Evolutionary conservation across 768 basidiomycete species (phyloP).

Genomic region (Amyloporia xantha): DNA sequence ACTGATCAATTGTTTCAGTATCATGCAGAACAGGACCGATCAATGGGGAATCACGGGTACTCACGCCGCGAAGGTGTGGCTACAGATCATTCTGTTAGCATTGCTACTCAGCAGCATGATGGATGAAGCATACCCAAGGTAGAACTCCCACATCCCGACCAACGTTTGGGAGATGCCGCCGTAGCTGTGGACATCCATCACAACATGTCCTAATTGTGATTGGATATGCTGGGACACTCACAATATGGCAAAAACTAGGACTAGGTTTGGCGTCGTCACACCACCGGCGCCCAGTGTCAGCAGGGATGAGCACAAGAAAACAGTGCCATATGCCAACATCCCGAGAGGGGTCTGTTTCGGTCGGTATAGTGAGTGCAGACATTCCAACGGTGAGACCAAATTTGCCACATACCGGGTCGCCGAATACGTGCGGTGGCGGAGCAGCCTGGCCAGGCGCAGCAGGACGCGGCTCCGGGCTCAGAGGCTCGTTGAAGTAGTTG

Average conservation of each 20-base stretch:
- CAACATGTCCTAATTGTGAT: background rate
- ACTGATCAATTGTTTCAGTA: background rate
- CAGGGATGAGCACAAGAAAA: conserved; percentile 6
- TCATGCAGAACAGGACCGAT: background rate
- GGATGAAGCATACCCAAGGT: conserved; percentile 4
- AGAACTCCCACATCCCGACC: conserved; percentile 8
- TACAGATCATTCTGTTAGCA: background rate
- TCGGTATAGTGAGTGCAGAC: background rate
- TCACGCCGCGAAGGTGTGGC: conserved; percentile 4
- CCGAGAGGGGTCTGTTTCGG: conserved; percentile 5
- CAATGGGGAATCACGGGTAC: background rate
- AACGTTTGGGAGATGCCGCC: conserved; percentile 7
- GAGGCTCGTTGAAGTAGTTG: conserved; percentile 2
- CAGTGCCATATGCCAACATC: conserved; percentile 6
- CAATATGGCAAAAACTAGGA: conserved; percentile 3
- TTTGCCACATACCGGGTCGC: background rate
- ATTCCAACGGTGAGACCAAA: background rate
- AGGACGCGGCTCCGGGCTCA: conserved; percentile 1
- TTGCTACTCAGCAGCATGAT: background rate
- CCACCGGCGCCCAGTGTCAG: conserved; percentile 2
- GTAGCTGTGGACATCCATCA: conserved; percentile 1
- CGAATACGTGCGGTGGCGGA: background rate
- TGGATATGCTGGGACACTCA: background rate
- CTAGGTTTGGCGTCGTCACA: conserved; percentile 4
- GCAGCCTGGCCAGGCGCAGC: background rate